These are phyloP conservation scores for Datura wrightii DNA, from an alignment of 257 asterid species.

Conservation along the genomic window DNA sequence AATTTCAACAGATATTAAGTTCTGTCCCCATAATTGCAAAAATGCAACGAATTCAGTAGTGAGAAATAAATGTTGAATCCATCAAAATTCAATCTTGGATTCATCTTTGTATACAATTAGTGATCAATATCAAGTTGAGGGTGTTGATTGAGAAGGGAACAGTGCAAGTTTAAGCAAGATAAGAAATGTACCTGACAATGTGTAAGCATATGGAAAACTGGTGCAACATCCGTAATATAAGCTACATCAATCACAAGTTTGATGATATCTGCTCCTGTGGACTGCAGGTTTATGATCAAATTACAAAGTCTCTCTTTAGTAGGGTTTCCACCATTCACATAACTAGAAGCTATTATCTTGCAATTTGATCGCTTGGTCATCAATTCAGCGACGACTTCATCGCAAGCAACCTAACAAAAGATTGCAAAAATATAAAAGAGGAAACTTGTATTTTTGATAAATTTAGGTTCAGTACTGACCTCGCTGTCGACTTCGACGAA, in stretches of 20 bases:
- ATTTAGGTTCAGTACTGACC: slow-evolving; percentile 38
- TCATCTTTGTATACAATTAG: too few species aligned
- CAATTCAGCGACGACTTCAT: slow-evolving; percentile 47
- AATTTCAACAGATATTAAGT: too few species aligned
- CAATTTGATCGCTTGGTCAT: slow-evolving; percentile 49
- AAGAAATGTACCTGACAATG: slow-evolving; percentile 58
- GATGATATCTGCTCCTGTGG: slow-evolving; percentile 58
- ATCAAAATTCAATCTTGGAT: too few species aligned
- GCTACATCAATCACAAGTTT: slow-evolving; percentile 62
- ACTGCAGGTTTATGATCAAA: slow-evolving; percentile 52
- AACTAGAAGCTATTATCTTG: slow-evolving; percentile 55
- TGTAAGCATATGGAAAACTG: slow-evolving; percentile 61
- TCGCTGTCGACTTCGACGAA: slow-evolving; percentile 56
- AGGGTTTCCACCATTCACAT: slow-evolving; percentile 41
- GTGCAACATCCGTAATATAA: slow-evolving; percentile 66
- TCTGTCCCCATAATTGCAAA: too few species aligned
- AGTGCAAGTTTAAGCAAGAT: not conserved
- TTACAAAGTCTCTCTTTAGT: slow-evolving; percentile 55
- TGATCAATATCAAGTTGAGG: too few species aligned
- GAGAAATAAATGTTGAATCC: too few species aligned
- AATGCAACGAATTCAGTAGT: too few species aligned
- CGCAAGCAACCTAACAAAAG: slow-evolving; percentile 42
- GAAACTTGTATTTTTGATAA: not conserved
- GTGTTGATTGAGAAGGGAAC: not conserved
- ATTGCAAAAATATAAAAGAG: not conserved